Evolutionary conservation across 345 rosid genomes (phyloP).

Genomic region (Gossypium turneri): DNA sequence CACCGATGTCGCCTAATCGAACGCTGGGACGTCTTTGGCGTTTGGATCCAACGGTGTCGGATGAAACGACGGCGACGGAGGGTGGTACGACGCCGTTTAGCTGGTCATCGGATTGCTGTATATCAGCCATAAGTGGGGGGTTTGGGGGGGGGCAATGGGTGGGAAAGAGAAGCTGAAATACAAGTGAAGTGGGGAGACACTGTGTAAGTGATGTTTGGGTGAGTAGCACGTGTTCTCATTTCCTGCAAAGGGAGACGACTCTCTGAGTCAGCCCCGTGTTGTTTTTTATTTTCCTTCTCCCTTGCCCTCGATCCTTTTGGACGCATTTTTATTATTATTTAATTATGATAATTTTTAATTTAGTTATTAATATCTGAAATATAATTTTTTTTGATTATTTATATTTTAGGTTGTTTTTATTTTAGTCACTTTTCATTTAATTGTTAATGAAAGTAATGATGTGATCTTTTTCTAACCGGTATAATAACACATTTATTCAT

Average conservation of each 20-base stretch:
- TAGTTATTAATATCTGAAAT: no score
- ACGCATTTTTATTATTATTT: no score
- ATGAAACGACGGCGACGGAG: slow-evolving; percentile 28
- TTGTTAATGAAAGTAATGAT: no score
- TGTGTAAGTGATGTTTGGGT: background rate
- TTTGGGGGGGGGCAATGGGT: background rate
- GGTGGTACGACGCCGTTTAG: slow-evolving; percentile 44
- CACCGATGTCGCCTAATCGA: slow-evolving; percentile 87
- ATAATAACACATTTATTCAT: no score
- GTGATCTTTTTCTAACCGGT: no score
- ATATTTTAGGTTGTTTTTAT: no score
- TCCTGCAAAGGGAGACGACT: background rate
- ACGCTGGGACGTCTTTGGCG: slow-evolving; percentile 89
- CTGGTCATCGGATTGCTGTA: slow-evolving; percentile 41
- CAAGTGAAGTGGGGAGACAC: background rate
- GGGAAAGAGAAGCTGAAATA: background rate
- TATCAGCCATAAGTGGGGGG: slow-evolving; percentile 43
- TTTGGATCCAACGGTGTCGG: slow-evolving; percentile 60
- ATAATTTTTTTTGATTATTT: no score
- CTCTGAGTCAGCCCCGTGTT: background rate
- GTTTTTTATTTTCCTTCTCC: no score
- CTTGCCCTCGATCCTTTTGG: no score
- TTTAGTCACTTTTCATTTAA: no score
- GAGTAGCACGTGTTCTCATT: background rate
- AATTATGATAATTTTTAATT: no score